Conservation (phyloP, 2,329 filamentous ascomycete species). For the Aspergillus caelatus region DNA sequence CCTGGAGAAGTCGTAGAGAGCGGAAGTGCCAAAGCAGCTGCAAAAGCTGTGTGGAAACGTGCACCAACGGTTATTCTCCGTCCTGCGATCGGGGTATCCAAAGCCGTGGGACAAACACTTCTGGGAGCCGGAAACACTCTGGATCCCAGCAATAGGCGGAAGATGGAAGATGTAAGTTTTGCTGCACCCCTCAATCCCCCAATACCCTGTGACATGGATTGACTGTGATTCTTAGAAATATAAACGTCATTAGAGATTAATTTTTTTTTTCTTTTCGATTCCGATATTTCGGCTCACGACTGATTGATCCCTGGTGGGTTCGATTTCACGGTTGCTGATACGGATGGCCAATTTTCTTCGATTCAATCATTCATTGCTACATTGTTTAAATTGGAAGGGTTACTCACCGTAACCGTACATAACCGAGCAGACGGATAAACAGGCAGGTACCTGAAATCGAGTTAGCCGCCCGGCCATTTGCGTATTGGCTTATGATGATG, state of each 20-base stretch:
- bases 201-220: background rate
- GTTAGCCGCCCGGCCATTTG: background rate
- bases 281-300: background rate
- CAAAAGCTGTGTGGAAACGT: constrained; percentile 73
- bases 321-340: constrained; percentile 2
- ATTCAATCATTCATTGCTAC: constrained; percentile 9
- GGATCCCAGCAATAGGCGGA: constrained; percentile 77
- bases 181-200: background rate
- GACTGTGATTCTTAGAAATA: constrained; percentile 41
- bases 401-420: constrained; percentile 11
- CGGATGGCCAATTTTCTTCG: background rate
- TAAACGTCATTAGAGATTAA: constrained; percentile 39
- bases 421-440: background rate
- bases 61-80: constrained; percentile 92
- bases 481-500: constrained; percentile 7
- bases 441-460: constrained; percentile 6
- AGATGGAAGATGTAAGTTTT: constrained; percentile 82
- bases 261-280: background rate
- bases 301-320: background rate
- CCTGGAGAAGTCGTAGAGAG: constrained; percentile 90
- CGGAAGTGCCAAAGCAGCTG: constrained; percentile 76
- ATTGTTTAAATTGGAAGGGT: constrained; percentile 6
- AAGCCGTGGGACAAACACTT: constrained; percentile 84
- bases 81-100: constrained; percentile 86
- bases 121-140: constrained; percentile 90